Evolutionary conservation across 345 rosid genomes (phyloP), one percentile per base, ranked within the genome.

Genomic region (Kernera saxatilis): DNA sequence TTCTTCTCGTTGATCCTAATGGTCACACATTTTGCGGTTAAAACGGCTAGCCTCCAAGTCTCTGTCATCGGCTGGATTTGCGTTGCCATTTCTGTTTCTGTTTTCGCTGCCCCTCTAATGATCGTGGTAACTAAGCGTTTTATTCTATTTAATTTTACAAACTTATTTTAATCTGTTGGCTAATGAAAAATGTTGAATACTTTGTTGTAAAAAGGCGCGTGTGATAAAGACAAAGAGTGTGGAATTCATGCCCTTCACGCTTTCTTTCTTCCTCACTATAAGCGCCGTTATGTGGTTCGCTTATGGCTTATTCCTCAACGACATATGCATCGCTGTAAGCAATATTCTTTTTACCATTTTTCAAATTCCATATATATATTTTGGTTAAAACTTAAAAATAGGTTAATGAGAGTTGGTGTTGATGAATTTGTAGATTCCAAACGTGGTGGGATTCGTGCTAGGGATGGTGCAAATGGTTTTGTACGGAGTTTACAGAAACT

Each of bases 41-140:
- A 18, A 26, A n/a, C 1, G 5, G 14, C 62, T 0, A 5, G 1
- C 17, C 32, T 21, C 3, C 86, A 82, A 8, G 58, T 80, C 14
- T n/a, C 26, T 22, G 82, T 87, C 40, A 81, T 91, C 5, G 98
- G 98, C n/a, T 92, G 99, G 98, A 70, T 92, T 58, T 88, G 96
- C 27, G 95, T 87, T 3, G 78, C 78, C 18, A 63, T 92, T 9
- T 84, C 96, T 1, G 87, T 90, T 3, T 54, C 80, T 18, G 98
- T 94, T 9, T 94, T 94, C 41, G 96, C 88, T 5, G 88, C 99
- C 2, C 98, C 99, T 3, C 79, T 92, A 19, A 87, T 67, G 84
- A 81, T 88, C 49, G 62, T 88, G 82, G 99, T 87, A 49, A 14
- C 49, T 41, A 32, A 12, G 5, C 35, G 15, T 29, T 67, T 56